These are phyloP conservation scores for Nannizziopsis arthrosporioides DNA, from an alignment of 2,329 filamentous ascomycete genomes.

Conservation along the genomic window DNA sequence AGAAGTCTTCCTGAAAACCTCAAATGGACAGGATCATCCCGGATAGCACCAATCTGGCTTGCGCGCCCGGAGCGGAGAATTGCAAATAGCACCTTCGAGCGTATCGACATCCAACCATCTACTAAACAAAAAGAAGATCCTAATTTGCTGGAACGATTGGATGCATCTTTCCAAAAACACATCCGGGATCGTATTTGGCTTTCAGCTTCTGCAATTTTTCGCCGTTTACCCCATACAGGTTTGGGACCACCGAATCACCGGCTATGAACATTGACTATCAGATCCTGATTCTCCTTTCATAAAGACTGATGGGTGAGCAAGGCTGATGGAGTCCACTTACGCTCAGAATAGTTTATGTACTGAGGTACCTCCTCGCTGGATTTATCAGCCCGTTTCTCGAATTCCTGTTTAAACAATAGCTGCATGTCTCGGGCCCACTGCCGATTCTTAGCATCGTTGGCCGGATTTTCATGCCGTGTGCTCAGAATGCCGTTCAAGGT, in stretches of 20 bases:
- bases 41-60: too few species aligned
- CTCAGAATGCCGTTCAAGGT: constrained; percentile 31
- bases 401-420: constrained; percentile 21
- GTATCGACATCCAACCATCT: too few species aligned
- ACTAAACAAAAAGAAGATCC: neutral
- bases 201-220: constrained; percentile 34
- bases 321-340: constrained; percentile 8
- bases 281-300: constrained; percentile 22
- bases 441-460: constrained; percentile 25
- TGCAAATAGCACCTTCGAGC: too few species aligned
- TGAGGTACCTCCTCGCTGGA: constrained; percentile 20
- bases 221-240: constrained; percentile 38
- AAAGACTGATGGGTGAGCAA: neutral
- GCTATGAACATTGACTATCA: constrained; percentile 16
- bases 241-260: constrained; percentile 23
- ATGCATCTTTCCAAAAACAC: constrained; percentile 38
- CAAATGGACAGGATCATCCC: too few species aligned
- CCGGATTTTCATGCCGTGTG: constrained; percentile 28
- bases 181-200: constrained; percentile 37
- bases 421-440: constrained; percentile 28
- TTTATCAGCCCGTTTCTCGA: neutral
- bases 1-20: too few species aligned
- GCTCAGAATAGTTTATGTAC: constrained; percentile 26
- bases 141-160: constrained; percentile 19
- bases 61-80: too few species aligned